Evolutionary conservation across 2,329 filamentous ascomycete genomes (phyloP).

Genomic region (Cladosporium colombiae): DNA sequence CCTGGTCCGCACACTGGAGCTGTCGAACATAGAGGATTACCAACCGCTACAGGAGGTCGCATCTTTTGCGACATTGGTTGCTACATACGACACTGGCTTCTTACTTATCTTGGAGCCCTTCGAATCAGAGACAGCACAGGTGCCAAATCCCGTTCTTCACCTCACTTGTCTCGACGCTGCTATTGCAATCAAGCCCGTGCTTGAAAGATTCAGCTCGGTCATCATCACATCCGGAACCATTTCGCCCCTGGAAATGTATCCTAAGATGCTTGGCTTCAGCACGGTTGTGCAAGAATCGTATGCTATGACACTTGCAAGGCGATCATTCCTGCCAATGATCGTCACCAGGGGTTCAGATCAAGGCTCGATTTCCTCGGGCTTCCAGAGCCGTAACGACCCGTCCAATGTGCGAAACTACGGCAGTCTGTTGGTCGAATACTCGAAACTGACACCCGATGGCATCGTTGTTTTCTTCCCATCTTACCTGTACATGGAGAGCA

Average conservation of each 20-base stretch:
- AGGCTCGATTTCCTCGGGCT: constrained; percentile 86
- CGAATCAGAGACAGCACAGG: constrained; percentile 91
- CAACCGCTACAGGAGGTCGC: constrained; percentile 96
- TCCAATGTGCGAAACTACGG: constrained; percentile 98
- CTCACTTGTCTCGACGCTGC: constrained; percentile 96
- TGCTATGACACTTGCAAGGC: constrained; percentile 88
- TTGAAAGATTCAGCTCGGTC: constrained; percentile 95
- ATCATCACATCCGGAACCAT: constrained; percentile 98
- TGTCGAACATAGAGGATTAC: constrained; percentile 97
- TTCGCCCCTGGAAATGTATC: constrained; percentile 97
- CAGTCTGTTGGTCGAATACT: constrained; percentile 88
- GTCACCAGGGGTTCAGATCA: constrained; percentile 95
- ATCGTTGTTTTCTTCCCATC: constrained; percentile 99
- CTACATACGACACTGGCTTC: constrained; percentile 96
- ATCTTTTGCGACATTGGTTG: constrained; percentile 92
- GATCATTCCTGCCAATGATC: constrained; percentile 97
- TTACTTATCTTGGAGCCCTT: constrained; percentile 95
- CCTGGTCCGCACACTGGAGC: constrained; percentile 87
- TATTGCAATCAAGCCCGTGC: constrained; percentile 96
- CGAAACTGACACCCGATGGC: constrained; percentile 92
- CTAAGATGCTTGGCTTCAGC: constrained; percentile 93
- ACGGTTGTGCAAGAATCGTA: constrained; percentile 97
- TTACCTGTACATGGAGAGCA: constrained; percentile 98
- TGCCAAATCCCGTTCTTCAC: constrained; percentile 94
- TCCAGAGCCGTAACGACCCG: constrained; percentile 92